Base-by-base conservation (phyloP, 1,284 basidiomycete genomes). In the Bjerkandera adusta region DNA sequence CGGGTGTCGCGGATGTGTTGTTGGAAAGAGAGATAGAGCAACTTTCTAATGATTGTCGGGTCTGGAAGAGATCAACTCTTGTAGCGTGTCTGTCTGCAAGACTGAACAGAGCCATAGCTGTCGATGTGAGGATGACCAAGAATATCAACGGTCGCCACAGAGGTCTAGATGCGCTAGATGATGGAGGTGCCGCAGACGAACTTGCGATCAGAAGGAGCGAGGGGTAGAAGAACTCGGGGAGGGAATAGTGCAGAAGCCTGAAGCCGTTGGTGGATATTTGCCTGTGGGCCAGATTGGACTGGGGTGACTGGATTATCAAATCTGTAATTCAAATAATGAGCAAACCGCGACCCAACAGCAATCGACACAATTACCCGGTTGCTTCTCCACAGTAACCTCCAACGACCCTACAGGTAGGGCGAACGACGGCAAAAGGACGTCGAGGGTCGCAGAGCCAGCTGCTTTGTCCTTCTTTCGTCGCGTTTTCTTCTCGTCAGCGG, bases 401-500 rank as follows among this genome's bases (percentile, higher is more conserved):
- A 88, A 65, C 55, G 73, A 71, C 26, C 81, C 81, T 36, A 90
- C 69, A 10, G 83, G 77, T 18, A 86, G 62, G 5, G 77, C 64
- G 59, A 90, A 90, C 13, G 77, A 77, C 3, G 86, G 87, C 36
- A 90, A 60, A 38, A 86, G 65, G 16, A 88, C 62, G 51, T 76
- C 64, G 26, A 83, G 48, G 4, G 57, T 55, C 10, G 62, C 57
- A 53, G 29, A 62, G 36, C 56, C 64, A 54, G 71, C 71, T 22
- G 54, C 52, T 48, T 62, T 65, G 36, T 35, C 46, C 43, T 59
- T 58, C 38, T 43, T 46, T 48, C 33, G 39, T 42, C n/a, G n/a
- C n/a, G n/a, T n/a, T n/a, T 29, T 32, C 18, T 46, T 48, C 42
- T 54, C 43, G 10, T 53, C 55, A 10, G 63, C 63, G n/a, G 2